Base-by-base conservation (phyloP, 2,329 filamentous ascomycete genomes). In the Aureobasidium subglaciale region DNA sequence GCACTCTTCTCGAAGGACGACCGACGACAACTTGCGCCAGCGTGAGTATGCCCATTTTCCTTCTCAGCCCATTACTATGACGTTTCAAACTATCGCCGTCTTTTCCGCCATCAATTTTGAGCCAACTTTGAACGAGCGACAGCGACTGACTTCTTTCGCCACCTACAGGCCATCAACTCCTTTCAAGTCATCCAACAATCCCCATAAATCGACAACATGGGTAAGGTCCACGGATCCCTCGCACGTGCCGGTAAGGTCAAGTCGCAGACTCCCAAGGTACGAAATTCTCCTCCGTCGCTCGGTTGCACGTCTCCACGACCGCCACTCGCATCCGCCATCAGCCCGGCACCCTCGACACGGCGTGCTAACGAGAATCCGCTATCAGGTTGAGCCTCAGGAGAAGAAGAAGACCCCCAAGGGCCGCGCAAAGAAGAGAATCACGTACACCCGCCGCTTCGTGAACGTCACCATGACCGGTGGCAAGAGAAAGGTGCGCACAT, bases 161-260 rank as follows among this genome's bases (percentile, higher is more conserved):
- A 56, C 56, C 45, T 20, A 54, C 38, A 59, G 45, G 40, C 30
- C 48, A 32, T 40, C 40, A 30, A 48, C 45, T 38, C 42, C 38
- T 20, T 43, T 54, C 27, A 45, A 48, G 38, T 38, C 49, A 54
- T 46, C 43, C 29, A 55, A 34, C 45, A 58, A 46, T 22, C 41
- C 48, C 48, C 56, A 54, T 57, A 58, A 60, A 73, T 70, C 74
- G 74, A 78, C 78, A 87, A 75, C 77, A 91, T 92, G 88, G 88
- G 88, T 81, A 92, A 92, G 81, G 88, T 92, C 78, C 88, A 92
- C 86, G 88, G 88, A 76, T 93, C 88, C 74, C 87, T 93, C 78
- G 88, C 88, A 76, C 88, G 89, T 90, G 89, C 88, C 80, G 90
- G 90, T 81, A 95, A 95, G 84, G 90, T 96, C 85, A 95, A 95